These are phyloP conservation scores for Eucalyptus victrix DNA, from an alignment of 345 rosid species.

Conservation along the genomic window DNA sequence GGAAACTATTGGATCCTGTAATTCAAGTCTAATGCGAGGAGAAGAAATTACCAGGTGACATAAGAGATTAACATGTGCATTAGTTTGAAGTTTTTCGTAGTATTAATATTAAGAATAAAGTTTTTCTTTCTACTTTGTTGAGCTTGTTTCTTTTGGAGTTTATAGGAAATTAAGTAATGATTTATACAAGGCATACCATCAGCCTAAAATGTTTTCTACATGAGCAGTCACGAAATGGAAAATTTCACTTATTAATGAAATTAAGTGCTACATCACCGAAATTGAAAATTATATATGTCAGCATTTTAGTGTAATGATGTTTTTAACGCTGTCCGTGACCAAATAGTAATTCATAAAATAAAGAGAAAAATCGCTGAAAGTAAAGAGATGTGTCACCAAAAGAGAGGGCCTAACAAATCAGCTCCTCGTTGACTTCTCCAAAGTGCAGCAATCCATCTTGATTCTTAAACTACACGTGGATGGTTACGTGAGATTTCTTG, in stretches of 20 bases:
- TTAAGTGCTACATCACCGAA: background rate
- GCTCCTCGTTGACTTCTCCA: background rate
- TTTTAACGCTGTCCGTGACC: too few species aligned
- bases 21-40: background rate
- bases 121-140: background rate
- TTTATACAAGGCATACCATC: background rate
- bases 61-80: background rate
- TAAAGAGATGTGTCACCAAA: background rate
- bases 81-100: background rate
- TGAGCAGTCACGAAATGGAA: background rate
- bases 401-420: background rate
- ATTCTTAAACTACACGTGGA: background rate
- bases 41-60: background rate
- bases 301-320: too few species aligned
- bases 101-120: fast-evolving
- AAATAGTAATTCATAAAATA: background rate
- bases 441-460: background rate
- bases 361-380: background rate
- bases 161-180: background rate
- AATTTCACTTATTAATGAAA: background rate
- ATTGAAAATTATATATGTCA: too few species aligned
- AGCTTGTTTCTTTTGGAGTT: background rate
- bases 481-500: background rate
- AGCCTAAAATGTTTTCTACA: background rate
- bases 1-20: background rate